These are phyloP conservation scores for Penicillium griseofulvum DNA, from an alignment of 2,329 filamentous ascomycete genomes.

Conservation along the genomic window DNA sequence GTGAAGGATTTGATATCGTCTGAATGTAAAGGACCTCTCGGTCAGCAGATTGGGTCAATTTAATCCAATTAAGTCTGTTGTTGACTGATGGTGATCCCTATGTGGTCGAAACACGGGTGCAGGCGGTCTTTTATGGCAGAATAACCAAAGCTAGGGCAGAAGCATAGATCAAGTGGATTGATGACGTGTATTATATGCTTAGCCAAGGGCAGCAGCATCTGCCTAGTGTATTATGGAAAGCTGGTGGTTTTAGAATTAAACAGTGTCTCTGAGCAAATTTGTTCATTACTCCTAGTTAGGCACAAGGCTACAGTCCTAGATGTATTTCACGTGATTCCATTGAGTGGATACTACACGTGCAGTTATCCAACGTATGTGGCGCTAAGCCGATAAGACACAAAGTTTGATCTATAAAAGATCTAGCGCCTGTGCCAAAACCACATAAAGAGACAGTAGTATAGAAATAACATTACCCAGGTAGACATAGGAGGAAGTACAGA, in stretches of 20 bases:
- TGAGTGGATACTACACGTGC: background rate
- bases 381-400: background rate
- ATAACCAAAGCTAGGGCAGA: conserved; percentile 8
- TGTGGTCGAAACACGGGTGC: conserved; percentile 18
- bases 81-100: conserved; percentile 6
- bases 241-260: background rate
- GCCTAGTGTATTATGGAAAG: background rate
- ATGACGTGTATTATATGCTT: background rate
- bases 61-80: conserved; percentile 7
- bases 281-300: background rate
- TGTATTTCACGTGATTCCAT: background rate
- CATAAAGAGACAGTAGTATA: background rate
- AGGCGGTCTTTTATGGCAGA: conserved; percentile 29
- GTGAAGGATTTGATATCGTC: background rate
- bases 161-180: background rate
- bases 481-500: background rate
- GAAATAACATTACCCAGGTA: background rate
- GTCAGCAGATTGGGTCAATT: background rate
- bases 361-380: background rate
- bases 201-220: background rate
- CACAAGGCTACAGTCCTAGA: background rate
- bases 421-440: background rate
- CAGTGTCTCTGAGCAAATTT: background rate
- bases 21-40: conserved; percentile 8
- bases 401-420: background rate